Evolutionary conservation across 345 rosid genomes (phyloP).

Genomic region (Melaleuca quinquenervia): DNA sequence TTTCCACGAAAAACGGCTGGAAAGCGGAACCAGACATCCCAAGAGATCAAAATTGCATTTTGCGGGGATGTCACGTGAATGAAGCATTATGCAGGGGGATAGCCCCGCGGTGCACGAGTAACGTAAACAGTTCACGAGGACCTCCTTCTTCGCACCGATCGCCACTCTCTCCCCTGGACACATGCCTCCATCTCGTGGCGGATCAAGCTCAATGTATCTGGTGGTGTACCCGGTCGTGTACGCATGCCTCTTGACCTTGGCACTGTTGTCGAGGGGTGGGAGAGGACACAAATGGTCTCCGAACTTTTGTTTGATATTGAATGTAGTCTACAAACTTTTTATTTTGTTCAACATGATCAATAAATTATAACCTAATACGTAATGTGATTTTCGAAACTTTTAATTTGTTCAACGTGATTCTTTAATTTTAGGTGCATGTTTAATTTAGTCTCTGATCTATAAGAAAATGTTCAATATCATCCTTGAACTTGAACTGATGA

Average conservation of each 20-base stretch:
- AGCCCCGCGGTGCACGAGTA: background rate
- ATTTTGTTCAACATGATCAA: too few species aligned
- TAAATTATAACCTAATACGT: too few species aligned
- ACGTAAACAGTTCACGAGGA: background rate
- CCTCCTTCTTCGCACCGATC: background rate
- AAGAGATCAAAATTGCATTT: background rate
- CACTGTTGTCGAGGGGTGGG: background rate
- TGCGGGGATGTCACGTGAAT: constrained; percentile 2
- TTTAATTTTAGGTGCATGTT: too few species aligned
- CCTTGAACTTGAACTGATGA: too few species aligned
- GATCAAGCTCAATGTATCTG: background rate
- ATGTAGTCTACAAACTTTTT: too few species aligned
- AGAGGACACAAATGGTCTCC: too few species aligned
- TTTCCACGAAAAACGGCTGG: constrained; percentile 1
- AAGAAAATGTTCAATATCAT: too few species aligned
- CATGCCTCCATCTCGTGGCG: background rate
- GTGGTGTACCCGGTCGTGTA: background rate
- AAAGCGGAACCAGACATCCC: background rate
- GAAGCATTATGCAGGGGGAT: background rate
- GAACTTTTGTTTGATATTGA: too few species aligned
- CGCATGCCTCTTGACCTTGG: background rate
- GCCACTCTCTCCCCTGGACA: background rate
- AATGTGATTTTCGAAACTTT: too few species aligned
- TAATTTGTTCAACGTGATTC: too few species aligned
- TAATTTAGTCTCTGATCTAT: too few species aligned